A percentile compares a stretch with the other conserved stretches of the same genome.
Conservation (phyloP, 2,329 filamentous ascomycete genomes). For the Fusarium guadeloupense region DNA sequence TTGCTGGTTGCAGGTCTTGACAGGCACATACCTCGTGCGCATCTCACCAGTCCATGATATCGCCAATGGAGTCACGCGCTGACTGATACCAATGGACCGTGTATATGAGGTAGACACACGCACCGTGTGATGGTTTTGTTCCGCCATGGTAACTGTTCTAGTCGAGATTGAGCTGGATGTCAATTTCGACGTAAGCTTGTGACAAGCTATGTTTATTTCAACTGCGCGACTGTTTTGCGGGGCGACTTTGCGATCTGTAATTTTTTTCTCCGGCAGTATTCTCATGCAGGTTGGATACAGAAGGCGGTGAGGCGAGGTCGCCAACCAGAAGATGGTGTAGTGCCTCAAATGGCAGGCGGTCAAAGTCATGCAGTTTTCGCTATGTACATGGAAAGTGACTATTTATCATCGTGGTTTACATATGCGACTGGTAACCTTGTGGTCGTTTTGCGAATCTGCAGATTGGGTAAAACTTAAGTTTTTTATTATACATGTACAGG, state of each 20-base stretch:
- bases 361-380: neutral
- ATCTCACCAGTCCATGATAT: conserved; percentile 53
- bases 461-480: no score
- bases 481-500: no score
- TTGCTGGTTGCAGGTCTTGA: neutral
- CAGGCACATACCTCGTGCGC: conserved; percentile 48
- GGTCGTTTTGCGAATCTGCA: no score
- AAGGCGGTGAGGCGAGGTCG: conserved; percentile 28
- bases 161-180: conserved; percentile 2
- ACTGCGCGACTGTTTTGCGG: conserved; percentile 21
- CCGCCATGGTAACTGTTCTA: conserved; percentile 42
- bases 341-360: conserved; percentile 38
- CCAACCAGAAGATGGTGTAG: neutral
- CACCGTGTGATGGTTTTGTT: conserved; percentile 43
- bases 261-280: conserved; percentile 43
- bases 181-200: conserved; percentile 16
- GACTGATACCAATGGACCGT: conserved; percentile 52
- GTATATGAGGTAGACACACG: conserved; percentile 48
- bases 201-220: conserved; percentile 25
- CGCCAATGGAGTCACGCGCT: conserved; percentile 51
- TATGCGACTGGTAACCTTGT: no score
- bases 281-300: neutral
- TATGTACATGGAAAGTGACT: no score
- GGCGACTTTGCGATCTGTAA: conserved; percentile 33
- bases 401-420: no score